Evolutionary conservation across 306 rosid genomes (phyloP).

Genomic region (Fragaria vesca): DNA sequence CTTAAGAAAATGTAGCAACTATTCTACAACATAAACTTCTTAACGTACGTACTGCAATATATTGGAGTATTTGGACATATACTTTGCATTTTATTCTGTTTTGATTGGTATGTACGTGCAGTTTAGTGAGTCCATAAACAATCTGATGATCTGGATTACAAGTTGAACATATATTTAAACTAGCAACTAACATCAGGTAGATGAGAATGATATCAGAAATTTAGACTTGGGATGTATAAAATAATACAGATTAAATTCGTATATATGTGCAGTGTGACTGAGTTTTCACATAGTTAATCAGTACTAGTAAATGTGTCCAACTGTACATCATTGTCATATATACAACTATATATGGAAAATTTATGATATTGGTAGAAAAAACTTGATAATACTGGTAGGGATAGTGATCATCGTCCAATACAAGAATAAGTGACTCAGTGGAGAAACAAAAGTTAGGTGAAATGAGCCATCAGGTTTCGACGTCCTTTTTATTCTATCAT

Average conservation of each 20-base stretch:
- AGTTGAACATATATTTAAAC: background rate
- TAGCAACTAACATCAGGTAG: background rate
- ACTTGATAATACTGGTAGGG: background rate
- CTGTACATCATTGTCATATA: background rate
- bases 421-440: background rate
- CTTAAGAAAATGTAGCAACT: too few relatives aligned
- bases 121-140: background rate
- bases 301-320: background rate
- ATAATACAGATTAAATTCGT: background rate
- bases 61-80: background rate
- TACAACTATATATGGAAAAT: background rate
- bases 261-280: background rate
- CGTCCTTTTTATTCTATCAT: background rate
- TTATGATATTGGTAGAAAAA: background rate
- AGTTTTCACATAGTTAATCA: background rate
- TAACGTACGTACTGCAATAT: background rate
- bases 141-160: background rate
- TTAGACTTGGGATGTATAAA: background rate
- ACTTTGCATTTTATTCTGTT: background rate
- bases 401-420: background rate
- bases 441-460: conserved; percentile 25
- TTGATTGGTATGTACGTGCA: too few relatives aligned
- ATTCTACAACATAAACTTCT: too few relatives aligned
- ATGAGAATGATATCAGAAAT: background rate
- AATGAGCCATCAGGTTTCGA: conserved; percentile 4